Evolutionary conservation across 805 yeast genomes (phyloP).

Genomic region (Yamadazyma sp.): DNA sequence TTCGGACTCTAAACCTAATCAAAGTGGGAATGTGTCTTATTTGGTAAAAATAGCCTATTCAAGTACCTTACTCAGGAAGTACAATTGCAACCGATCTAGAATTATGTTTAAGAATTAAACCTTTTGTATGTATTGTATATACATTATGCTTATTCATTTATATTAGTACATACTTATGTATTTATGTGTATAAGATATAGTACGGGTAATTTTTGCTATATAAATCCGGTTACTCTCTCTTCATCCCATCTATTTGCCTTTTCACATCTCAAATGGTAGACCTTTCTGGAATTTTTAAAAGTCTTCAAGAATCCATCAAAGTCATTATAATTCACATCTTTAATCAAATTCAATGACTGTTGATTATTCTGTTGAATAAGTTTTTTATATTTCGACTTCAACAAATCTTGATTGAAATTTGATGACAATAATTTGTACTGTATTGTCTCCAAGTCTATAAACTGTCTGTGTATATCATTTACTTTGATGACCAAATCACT

Average conservation of each 20-base stretch:
- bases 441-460: constrained; percentile 29
- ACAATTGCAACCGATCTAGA: too few species aligned
- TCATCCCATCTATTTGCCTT: constrained; percentile 42
- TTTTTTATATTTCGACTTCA: constrained; percentile 25
- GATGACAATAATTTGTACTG: constrained; percentile 39
- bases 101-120: too few species aligned
- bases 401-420: constrained; percentile 32
- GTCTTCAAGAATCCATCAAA: constrained; percentile 15
- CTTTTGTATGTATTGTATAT: too few species aligned
- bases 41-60: too few species aligned
- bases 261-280: constrained; percentile 34
- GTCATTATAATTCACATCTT: constrained; percentile 4
- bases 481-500: constrained; percentile 21
- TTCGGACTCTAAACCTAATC: too few species aligned
- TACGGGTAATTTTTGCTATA: too few species aligned
- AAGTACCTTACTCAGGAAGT: too few species aligned
- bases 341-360: constrained; percentile 18
- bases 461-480: constrained; percentile 28
- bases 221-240: constrained; percentile 41
- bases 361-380: constrained; percentile 21
- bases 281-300: constrained; percentile 17
- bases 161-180: too few species aligned
- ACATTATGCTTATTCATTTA: too few species aligned
- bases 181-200: too few species aligned
- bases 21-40: too few species aligned